A percentile compares a stretch with the other conserved stretches of the same genome.
These are phyloP conservation scores for Arachnomyces sp. DNA, from an alignment of 2,329 filamentous ascomycete genomes.

Conservation along the genomic window DNA sequence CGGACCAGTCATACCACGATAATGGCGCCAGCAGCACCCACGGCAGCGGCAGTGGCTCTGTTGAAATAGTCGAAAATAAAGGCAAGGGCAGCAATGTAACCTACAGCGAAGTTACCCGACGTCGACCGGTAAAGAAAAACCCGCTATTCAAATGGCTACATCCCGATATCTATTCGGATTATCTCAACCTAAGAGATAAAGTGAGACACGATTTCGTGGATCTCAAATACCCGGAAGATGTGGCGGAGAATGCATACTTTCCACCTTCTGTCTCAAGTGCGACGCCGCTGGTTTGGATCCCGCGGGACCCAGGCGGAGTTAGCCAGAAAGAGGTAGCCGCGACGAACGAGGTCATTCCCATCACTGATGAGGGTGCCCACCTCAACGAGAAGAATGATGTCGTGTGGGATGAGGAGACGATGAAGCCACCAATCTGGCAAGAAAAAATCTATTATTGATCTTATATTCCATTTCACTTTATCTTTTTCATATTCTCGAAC, in stretches of 20 bases:
- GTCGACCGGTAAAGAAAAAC: slow-evolving; percentile 7
- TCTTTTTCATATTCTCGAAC: too few relatives aligned
- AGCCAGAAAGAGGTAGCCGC: slow-evolving; percentile 69
- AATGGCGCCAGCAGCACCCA: neutral
- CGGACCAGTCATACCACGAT: slow-evolving; percentile 20
- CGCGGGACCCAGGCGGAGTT: slow-evolving; percentile 64
- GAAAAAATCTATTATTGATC: slow-evolving; percentile 44
- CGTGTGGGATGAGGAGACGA: slow-evolving; percentile 52
- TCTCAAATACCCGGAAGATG: slow-evolving; percentile 55
- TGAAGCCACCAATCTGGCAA: slow-evolving; percentile 50
- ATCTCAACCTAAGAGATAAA: slow-evolving; percentile 60
- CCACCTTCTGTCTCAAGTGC: slow-evolving; percentile 60
- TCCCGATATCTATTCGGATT: slow-evolving; percentile 69
- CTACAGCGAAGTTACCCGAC: slow-evolving; percentile 4
- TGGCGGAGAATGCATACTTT: slow-evolving; percentile 61
- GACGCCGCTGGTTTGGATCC: slow-evolving; percentile 71
- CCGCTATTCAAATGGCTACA: slow-evolving; percentile 42
- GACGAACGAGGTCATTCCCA: slow-evolving; percentile 62
- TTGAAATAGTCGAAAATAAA: neutral
- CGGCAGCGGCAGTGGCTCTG: neutral
- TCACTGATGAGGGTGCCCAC: slow-evolving; percentile 68
- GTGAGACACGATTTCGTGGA: slow-evolving; percentile 53
- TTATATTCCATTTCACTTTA: too few relatives aligned
- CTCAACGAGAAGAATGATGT: slow-evolving; percentile 63
- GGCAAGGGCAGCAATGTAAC: slow-evolving; percentile 6